Conservation (phyloP, 306 rosid genomes). For the Benincasa hispida region DNA sequence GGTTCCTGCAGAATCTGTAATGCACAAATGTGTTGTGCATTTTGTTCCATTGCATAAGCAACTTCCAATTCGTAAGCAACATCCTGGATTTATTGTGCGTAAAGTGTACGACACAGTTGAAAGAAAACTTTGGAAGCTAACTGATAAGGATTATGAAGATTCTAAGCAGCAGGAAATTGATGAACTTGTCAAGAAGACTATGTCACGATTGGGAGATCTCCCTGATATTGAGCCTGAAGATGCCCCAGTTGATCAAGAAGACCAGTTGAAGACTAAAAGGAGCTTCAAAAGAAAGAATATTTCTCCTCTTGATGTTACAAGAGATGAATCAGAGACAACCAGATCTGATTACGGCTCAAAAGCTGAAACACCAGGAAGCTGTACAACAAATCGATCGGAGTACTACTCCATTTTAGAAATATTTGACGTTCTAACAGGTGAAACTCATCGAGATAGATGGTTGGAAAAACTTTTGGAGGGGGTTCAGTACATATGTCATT, state of each 20-base stretch:
- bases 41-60: constrained; percentile 81
- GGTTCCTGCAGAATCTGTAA: constrained; percentile 89
- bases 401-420: constrained; percentile 33
- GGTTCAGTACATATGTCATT: constrained; percentile 40
- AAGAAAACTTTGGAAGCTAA: constrained; percentile 77
- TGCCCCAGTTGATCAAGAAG: constrained; percentile 40
- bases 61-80: constrained; percentile 70
- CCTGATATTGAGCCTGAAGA: constrained; percentile 70
- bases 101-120: constrained; percentile 91
- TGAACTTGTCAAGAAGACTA: constrained; percentile 73
- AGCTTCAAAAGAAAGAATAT: constrained; percentile 48
- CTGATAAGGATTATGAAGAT: constrained; percentile 85
- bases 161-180: constrained; percentile 72
- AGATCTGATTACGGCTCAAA: constrained; percentile 42
- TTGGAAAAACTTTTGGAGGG: constrained; percentile 65
- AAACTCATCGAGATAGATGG: constrained; percentile 76
- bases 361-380: constrained; percentile 69
- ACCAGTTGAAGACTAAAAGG: constrained; percentile 42
- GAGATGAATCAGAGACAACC: constrained; percentile 44
- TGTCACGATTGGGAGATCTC: constrained; percentile 46
- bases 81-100: constrained; percentile 91
- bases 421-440: constrained; percentile 53
- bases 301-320: constrained; percentile 56
- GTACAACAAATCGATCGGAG: constrained; percentile 37
- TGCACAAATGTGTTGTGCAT: constrained; percentile 91